Conservation (phyloP, 441 rosid species). For the Adansonia gregorii region DNA sequence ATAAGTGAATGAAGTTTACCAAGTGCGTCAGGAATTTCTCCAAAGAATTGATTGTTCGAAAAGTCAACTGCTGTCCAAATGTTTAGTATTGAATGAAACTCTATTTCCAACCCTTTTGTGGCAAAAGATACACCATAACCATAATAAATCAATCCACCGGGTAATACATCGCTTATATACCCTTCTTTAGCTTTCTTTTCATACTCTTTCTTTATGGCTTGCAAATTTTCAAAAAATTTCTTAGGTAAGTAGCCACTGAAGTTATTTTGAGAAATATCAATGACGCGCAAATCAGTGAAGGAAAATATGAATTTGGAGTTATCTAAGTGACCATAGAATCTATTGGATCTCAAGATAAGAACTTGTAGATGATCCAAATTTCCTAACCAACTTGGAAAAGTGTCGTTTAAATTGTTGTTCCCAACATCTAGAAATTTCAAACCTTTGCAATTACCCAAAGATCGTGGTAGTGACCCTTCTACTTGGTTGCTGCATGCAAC, state of each 20-base stretch:
- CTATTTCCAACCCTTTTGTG: not conserved
- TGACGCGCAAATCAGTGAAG: not conserved
- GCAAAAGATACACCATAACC: constrained; percentile 3
- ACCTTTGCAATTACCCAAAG: constrained; percentile 7
- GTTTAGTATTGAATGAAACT: constrained; percentile 10
- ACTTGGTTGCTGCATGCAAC: constrained; percentile 6
- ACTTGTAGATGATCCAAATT: not conserved
- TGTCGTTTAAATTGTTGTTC: not conserved
- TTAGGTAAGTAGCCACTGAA: not conserved
- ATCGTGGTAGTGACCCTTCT: constrained; percentile 23
- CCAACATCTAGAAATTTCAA: not conserved
- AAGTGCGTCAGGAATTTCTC: constrained; percentile 31
- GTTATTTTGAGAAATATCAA: constrained; percentile 23
- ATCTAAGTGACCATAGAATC: not conserved
- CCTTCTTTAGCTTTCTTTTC: not conserved
- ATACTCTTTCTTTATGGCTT: not conserved
- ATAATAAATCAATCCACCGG: not conserved
- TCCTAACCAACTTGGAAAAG: not conserved
- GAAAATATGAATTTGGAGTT: not conserved
- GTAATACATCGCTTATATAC: not conserved
- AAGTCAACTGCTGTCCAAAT: constrained; percentile 30
- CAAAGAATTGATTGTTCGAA: constrained; percentile 32
- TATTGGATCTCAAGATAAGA: not conserved
- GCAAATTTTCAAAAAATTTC: not conserved
- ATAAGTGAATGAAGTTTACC: constrained; percentile 19